Base-by-base conservation (phyloP, 2,329 filamentous ascomycete species). In the Colletotrichum sp. region DNA sequence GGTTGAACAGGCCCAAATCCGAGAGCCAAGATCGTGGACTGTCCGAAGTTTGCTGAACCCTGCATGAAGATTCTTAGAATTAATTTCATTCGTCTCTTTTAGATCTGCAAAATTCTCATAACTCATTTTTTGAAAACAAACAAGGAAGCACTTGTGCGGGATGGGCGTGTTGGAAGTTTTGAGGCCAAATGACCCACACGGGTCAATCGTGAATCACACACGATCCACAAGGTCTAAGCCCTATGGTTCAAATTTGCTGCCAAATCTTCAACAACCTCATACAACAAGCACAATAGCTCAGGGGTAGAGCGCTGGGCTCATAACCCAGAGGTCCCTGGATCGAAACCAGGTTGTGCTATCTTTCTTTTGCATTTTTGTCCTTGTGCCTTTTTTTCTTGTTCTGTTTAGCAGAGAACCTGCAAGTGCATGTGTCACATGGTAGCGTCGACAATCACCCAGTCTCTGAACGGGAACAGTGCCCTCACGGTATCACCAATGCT, bases 261-360 rank as follows among this genome's bases (percentile, higher is more conserved):
- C 1, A 0, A 2, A 1, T 12, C 1, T 7, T 8, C 6, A 52
- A 21, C 43, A 52, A 21, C 10, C 10, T 6, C 10, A 21, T 21
- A 21, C 43, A 52, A 48, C n/a, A 73, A 73, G 71, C 71, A 73
- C 71, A 70, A 70, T 73, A 73, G 71, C 71, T 73, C 71, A 73
- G 71, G 71, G 71, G 71, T 70, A 73, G 71, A 73, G 71, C 71
- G 71, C 71, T 73, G 71, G 71, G 71, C 71, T 73, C 71, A 73
- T 73, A 73, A 73, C 71, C 71, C 70, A 72, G 70, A 72, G 70
- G 70, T 69, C 70, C 70, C 65, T 69, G 70, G 70, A 72, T 72
- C 70, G 70, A 72, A 72, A 73, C 70, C 70, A 70, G 56, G 70
- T 70, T 73, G 70, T 72, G 70, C 70, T 73, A 69, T 5, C 0